A percentile compares a stretch with the other conserved stretches of the same genome.
Conservation (phyloP, 108 stramenopile species). For the Hondaea fermentalgiana region DNA sequence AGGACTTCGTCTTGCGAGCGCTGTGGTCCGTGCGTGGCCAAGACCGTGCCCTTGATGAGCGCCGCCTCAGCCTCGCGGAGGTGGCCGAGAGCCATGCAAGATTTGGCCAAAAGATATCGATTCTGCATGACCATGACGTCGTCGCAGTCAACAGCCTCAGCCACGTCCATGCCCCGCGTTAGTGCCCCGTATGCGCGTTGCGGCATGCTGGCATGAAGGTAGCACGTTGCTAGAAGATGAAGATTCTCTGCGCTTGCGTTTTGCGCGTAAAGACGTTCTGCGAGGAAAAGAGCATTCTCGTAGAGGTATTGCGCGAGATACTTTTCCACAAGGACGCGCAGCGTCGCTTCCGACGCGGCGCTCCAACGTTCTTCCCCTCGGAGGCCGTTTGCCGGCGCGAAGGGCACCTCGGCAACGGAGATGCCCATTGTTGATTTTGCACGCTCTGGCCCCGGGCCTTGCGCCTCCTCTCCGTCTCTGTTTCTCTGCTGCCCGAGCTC, state of each 20-base stretch:
- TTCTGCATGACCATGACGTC: not conserved
- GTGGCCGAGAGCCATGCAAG: not conserved
- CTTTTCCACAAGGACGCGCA: not conserved
- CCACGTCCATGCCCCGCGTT: not conserved
- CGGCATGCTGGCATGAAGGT: not conserved
- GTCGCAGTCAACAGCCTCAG: not conserved
- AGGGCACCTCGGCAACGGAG: not conserved
- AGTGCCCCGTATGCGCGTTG: not conserved
- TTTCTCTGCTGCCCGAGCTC: not conserved
- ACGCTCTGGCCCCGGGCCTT: no score
- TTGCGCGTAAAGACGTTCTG: not conserved
- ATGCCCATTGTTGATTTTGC: not conserved
- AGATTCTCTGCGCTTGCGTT: not conserved
- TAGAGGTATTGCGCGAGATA: not conserved
- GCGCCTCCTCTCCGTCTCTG: no score
- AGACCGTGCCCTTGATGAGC: not conserved
- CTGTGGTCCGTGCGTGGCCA: not conserved
- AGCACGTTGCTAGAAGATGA: not conserved
- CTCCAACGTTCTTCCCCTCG: not conserved
- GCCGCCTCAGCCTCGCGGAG: conserved; percentile 16
- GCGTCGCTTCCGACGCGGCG: not conserved
- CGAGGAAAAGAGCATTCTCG: not conserved
- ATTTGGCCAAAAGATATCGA: not conserved
- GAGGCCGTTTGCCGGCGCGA: not conserved
- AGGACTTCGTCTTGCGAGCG: not conserved